A percentile compares a stretch with the other conserved stretches of the same genome.
These are phyloP conservation scores for Leishmania martiniquensis DNA, from an alignment of 208 protist species.

Conservation along the genomic window DNA sequence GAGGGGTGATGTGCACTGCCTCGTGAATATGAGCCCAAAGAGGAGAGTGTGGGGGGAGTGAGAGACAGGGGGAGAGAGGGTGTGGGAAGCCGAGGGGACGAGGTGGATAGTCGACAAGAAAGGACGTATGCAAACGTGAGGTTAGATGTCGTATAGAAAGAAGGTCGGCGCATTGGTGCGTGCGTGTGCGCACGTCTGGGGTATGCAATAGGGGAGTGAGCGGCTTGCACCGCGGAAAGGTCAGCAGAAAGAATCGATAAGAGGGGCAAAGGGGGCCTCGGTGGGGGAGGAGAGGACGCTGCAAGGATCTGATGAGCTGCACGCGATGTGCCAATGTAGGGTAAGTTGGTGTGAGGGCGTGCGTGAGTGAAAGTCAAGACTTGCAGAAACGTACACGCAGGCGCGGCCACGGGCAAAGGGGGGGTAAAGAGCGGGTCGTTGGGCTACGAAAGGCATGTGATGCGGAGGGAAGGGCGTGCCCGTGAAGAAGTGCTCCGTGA, in stretches of 20 bases:
- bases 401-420: too few species aligned
- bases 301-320: not conserved
- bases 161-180: not conserved
- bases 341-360: not conserved
- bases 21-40: not conserved
- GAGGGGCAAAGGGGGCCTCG: not conserved
- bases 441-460: not conserved
- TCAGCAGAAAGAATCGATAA: not conserved
- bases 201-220: not conserved
- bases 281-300: not conserved
- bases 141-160: not conserved
- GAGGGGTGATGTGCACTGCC: not conserved
- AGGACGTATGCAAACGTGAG: not conserved
- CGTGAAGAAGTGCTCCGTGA: not conserved
- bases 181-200: not conserved
- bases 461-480: not conserved
- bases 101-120: not conserved
- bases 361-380: not conserved
- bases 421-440: not conserved
- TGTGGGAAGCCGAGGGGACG: not conserved
- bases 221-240: not conserved
- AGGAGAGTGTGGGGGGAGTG: not conserved
- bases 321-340: not conserved
- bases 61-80: not conserved
- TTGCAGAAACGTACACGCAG: not conserved